Evolutionary conservation across 768 basidiomycete genomes (phyloP).

Genomic region (Leccinum incarnatum): DNA sequence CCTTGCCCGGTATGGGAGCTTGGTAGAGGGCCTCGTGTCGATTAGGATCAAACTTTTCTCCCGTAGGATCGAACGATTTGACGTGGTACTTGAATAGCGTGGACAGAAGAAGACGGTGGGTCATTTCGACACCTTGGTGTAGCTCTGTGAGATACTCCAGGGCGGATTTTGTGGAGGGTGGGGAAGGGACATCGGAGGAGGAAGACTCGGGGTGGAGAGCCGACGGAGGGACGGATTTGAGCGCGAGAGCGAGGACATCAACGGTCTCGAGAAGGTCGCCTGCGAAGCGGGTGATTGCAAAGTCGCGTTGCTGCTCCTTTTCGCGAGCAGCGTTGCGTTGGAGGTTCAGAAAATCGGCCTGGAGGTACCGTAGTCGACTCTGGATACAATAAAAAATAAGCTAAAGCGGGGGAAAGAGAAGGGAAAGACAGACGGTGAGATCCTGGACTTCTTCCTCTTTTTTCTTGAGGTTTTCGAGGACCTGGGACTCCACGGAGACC

Average conservation of each 20-base stretch:
- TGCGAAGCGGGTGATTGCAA: constrained; percentile 90
- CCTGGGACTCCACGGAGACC: constrained; percentile 36
- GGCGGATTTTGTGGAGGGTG: constrained; percentile 47
- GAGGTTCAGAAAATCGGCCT: constrained; percentile 94
- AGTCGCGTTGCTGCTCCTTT: constrained; percentile 89
- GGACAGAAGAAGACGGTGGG: constrained; percentile 84
- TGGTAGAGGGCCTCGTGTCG: constrained; percentile 94
- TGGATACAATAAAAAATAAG: constrained; percentile 31
- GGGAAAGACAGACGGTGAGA: constrained; percentile 61
- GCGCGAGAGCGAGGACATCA: constrained; percentile 83
- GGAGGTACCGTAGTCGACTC: constrained; percentile 87
- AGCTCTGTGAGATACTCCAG: constrained; percentile 65
- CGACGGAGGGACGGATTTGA: constrained; percentile 70
- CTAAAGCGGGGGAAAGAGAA: constrained; percentile 1
- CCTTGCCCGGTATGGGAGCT: constrained; percentile 85
- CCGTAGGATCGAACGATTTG: constrained; percentile 87
- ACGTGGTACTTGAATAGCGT: constrained; percentile 91
- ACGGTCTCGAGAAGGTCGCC: constrained; percentile 85
- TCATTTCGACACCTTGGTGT: constrained; percentile 86
- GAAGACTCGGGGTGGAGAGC: constrained; percentile 35
- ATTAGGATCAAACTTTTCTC: constrained; percentile 94
- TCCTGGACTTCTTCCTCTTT: constrained; percentile 83
- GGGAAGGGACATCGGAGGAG: constrained; percentile 20
- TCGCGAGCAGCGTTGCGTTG: constrained; percentile 90
- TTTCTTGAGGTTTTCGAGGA: constrained; percentile 62